A percentile compares a stretch with the other conserved stretches of the same genome.
Conservation (phyloP, 805 yeast species). For the Wickerhamomyces sydowiorum region DNA sequence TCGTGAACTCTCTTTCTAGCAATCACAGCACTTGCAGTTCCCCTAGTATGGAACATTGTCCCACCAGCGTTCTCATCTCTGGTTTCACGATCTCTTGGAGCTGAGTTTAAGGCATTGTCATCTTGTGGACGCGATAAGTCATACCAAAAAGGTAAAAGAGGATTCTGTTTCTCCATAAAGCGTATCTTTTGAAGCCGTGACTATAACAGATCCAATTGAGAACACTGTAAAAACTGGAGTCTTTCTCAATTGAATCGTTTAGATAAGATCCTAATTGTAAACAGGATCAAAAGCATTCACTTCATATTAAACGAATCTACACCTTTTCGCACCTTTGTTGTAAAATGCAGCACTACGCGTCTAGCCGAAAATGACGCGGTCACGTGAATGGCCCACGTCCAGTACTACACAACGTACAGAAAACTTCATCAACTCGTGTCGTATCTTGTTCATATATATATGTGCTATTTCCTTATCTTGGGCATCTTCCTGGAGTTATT, state of each 20-base stretch:
- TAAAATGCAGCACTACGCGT: too few relatives aligned
- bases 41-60: constrained; percentile 35
- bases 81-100: constrained; percentile 33
- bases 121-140: constrained; percentile 30
- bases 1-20: constrained; percentile 13
- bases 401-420: too few relatives aligned
- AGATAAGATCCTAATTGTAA: too few relatives aligned
- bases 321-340: too few relatives aligned
- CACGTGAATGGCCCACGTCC: not conserved
- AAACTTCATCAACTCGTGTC: not conserved
- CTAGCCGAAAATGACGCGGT: too few relatives aligned
- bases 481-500: constrained; percentile 14
- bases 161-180: constrained; percentile 10
- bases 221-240: too few relatives aligned
- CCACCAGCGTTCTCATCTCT: constrained; percentile 41
- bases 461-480: constrained; percentile 8
- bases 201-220: too few relatives aligned
- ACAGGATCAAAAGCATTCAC: too few relatives aligned
- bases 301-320: too few relatives aligned
- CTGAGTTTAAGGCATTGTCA: constrained; percentile 28
- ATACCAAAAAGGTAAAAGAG: constrained; percentile 45
- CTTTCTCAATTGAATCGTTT: too few relatives aligned
- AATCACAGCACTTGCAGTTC: not conserved
- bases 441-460: too few relatives aligned
- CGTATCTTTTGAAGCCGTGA: not conserved